Conservation (phyloP, 768 basidiomycete species). For the Russula vinacea region DNA sequence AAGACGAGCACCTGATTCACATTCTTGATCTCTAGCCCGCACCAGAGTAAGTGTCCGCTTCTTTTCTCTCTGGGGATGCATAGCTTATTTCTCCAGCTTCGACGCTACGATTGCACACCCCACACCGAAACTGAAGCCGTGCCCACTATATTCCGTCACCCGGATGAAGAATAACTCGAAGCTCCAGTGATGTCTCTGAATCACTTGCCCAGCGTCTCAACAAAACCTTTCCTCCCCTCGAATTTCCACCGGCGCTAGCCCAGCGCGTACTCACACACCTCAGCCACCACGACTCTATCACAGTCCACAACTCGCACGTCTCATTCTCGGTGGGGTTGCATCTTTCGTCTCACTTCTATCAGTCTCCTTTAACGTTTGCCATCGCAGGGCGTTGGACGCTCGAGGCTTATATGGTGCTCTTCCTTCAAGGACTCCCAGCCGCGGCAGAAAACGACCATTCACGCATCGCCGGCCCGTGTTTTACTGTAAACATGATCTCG, state of each 20-base stretch:
- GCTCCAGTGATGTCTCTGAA: not conserved
- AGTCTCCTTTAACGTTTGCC: not conserved
- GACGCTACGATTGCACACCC: conserved; percentile 14
- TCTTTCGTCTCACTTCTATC: not conserved
- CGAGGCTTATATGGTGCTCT: conserved; percentile 69
- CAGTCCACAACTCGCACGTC: conserved; percentile 70
- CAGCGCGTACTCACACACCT: conserved; percentile 73
- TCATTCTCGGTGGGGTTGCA: conserved; percentile 60
- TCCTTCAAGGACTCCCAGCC: conserved; percentile 55
- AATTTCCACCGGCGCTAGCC: conserved; percentile 69
- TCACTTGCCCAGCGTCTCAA: conserved; percentile 54
- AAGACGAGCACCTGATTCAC: conserved; percentile 2
- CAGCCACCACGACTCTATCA: conserved; percentile 61
- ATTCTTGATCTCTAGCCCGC: not conserved
- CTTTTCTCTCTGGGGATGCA: not conserved
- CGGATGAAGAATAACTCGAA: conserved; percentile 6
- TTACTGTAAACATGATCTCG: conserved; percentile 74
- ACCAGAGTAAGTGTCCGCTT: conserved; percentile 4
- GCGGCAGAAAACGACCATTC: conserved; percentile 54
- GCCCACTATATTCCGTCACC: not conserved
- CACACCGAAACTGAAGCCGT: conserved; percentile 1
- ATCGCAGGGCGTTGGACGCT: conserved; percentile 69
- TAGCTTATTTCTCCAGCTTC: conserved; percentile 11
- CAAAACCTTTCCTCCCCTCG: conserved; percentile 58
- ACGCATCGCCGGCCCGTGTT: conserved; percentile 50